These are phyloP conservation scores for Myxozyma kluyveri DNA, from an alignment of 805 yeast species.

Conservation along the genomic window DNA sequence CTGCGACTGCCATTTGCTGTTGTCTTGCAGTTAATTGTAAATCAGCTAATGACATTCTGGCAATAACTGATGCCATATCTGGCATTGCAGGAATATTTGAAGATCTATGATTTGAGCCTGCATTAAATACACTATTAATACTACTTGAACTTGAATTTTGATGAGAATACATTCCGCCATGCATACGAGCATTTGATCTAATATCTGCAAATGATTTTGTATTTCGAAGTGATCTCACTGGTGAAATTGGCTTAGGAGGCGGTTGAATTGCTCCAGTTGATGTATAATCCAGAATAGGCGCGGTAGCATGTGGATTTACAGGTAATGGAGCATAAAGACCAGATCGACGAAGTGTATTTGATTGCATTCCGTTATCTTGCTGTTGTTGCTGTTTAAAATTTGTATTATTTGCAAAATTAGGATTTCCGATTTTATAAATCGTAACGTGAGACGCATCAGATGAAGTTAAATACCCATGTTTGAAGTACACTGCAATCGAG, in stretches of 20 bases:
- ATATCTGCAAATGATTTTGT: slow-evolving; percentile 41
- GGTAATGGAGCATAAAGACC: slow-evolving; percentile 12
- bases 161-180: slow-evolving; percentile 16
- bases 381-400: slow-evolving; percentile 5
- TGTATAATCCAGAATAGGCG: slow-evolving; percentile 16
- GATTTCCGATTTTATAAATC: slow-evolving; percentile 15
- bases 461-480: slow-evolving; percentile 11
- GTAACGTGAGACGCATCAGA: slow-evolving; percentile 15
- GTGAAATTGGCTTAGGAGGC: slow-evolving; percentile 11
- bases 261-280: neutral
- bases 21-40: slow-evolving; percentile 14
- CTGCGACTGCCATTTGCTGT: slow-evolving; percentile 9
- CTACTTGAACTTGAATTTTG: slow-evolving; percentile 20
- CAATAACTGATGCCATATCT: slow-evolving; percentile 15
- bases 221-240: slow-evolving; percentile 15
- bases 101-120: neutral
- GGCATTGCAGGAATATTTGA: slow-evolving; percentile 21
- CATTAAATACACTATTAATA: slow-evolving; percentile 4
- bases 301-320: slow-evolving; percentile 12
- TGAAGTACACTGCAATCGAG: slow-evolving; percentile 11
- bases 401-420: slow-evolving; percentile 10
- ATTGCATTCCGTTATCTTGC: neutral
- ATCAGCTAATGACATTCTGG: slow-evolving; percentile 15
- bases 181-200: slow-evolving; percentile 31
- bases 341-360: slow-evolving; percentile 4